These are phyloP conservation scores for Arctostaphylos glauca DNA, from an alignment of 148 eudicot species.

Conservation along the genomic window DNA sequence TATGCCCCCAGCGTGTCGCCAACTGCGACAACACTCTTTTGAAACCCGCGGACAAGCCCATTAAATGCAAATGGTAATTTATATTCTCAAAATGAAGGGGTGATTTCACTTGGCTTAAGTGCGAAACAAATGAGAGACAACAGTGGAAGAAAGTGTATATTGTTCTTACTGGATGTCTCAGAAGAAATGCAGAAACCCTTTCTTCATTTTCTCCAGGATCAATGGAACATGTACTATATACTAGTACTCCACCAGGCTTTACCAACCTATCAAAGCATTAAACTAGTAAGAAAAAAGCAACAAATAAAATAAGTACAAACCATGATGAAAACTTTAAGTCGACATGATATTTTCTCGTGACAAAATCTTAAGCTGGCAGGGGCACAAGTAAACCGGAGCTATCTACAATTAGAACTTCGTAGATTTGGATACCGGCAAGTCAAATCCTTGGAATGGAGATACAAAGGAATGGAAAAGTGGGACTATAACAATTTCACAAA, in stretches of 20 bases:
- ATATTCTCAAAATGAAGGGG: no score
- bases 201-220: constrained; percentile 96
- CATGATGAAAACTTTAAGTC: neutral
- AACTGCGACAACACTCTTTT: no score
- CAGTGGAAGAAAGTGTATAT: neutral
- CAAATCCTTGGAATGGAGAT: no score
- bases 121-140: neutral
- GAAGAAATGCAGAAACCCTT: constrained; percentile 76
- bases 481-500: no score
- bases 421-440: no score
- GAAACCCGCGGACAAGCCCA: no score
- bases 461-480: no score
- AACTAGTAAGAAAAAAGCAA: neutral
- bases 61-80: no score
- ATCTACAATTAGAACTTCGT: neutral
- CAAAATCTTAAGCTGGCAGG: neutral
- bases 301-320: neutral
- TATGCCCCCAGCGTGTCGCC: no score
- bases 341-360: neutral
- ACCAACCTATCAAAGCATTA: constrained; percentile 56
- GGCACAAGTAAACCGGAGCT: neutral
- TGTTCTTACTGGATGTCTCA: constrained; percentile 61
- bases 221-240: constrained; percentile 93
- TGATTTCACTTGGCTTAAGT: no score
- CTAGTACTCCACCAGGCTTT: constrained; percentile 74